Evolutionary conservation across 2,329 filamentous ascomycete genomes (phyloP), one percentile per base, ranked within the genome.

Genomic region (Trichoderma koningii): DNA sequence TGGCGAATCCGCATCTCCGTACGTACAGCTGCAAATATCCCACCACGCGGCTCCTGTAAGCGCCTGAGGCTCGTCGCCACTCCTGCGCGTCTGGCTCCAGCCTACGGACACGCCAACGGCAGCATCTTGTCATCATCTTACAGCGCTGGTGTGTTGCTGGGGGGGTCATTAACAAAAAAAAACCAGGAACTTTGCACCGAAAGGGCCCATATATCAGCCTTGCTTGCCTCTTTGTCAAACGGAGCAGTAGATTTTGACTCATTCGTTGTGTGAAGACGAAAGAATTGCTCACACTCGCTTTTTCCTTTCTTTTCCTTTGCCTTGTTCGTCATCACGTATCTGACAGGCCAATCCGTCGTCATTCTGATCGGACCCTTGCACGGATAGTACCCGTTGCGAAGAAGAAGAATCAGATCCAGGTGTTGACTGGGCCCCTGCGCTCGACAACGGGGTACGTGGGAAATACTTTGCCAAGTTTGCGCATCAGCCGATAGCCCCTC

Each of bases 401-500:
- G 34, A 14, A 38, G 28, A 30, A 14, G 7, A 38, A 1, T 38
- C 34, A 38, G 34, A 38, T 38, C 34, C 34, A 34, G 30, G 30
- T 28, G 28, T 28, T 7, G 30, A 34, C 34, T 14, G 10, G 34
- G 45, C 15, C 45, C 38, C 50, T 26, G 41, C 52, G 52, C 50
- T 52, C 34, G 34, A 38, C 34, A 38, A 38, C 34, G 34, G 30
- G 30, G 23, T 38, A 38, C 34, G 10, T 38, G 34, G 34, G 34
- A 10, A 10, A 10, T 38, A 38, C 34, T 38, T 38, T 38, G 30
- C 30, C 30, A 30, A 9, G 30, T 9, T 30, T 14, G 53, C 57
- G 57, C 62, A 53, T 65, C 55, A 62, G 26, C 47, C 38, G 63
- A 59, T 41, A 61, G 55, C 55, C 63, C 63, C 63, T 65, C 63